These are phyloP conservation scores for Thelephora aurantiotincta DNA, from an alignment of 768 basidiomycete species.

Conservation along the genomic window DNA sequence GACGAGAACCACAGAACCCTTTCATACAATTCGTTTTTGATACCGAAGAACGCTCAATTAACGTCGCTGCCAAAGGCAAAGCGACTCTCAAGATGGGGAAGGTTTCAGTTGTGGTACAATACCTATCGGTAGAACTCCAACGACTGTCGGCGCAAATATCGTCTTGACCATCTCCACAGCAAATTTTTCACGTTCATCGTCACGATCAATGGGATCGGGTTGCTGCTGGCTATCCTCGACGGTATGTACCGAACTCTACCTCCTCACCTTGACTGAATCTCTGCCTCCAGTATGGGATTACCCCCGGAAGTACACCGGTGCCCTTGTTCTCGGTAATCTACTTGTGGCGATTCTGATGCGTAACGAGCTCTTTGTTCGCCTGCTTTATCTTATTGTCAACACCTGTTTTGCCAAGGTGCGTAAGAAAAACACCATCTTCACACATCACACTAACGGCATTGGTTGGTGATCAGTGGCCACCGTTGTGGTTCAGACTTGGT, in stretches of 20 bases:
- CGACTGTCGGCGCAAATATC: background rate
- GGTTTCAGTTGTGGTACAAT: conserved; percentile 23
- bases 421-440: background rate
- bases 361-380: conserved; percentile 27
- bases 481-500: conserved; percentile 24
- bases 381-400: conserved; percentile 22
- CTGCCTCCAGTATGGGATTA: conserved; percentile 17
- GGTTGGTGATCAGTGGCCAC: conserved; percentile 20
- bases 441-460: background rate
- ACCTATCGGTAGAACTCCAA: conserved; percentile 18
- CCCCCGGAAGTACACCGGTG: conserved; percentile 21
- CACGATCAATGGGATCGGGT: conserved; percentile 17
- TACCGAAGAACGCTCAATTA: background rate
- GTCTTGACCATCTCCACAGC: conserved; percentile 8
- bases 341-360: conserved; percentile 25
- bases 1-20: background rate
- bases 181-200: conserved; percentile 22
- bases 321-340: conserved; percentile 27
- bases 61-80: conserved; percentile 8
- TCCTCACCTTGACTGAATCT: too few relatives aligned
- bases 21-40: background rate
- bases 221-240: conserved; percentile 18
- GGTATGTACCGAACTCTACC: too few relatives aligned
- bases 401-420: conserved; percentile 24
- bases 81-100: conserved; percentile 14